Base-by-base conservation (phyloP, 2,329 filamentous ascomycete genomes). In the Venturiaceae sp. region DNA sequence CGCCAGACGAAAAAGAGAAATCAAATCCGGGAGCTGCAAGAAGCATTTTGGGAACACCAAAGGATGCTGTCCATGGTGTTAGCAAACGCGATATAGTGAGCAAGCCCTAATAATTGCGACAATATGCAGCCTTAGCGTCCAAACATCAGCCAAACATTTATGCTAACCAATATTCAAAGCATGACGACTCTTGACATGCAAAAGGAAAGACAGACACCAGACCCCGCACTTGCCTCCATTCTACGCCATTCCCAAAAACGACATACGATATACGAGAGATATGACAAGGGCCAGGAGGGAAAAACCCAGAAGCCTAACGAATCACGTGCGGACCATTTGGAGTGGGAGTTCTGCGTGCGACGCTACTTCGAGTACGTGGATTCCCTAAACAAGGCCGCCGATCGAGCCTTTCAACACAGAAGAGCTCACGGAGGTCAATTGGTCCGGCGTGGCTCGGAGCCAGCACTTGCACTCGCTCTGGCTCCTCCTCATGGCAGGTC, bases 21-120 rank as follows among this genome's bases (percentile, higher is more conserved):
- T 7, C 50, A 56, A 56, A 26, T 56, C 2, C 50, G 53, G 23
- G 44, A 46, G 37, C 36, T 59, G 28, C 37, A 55, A 32, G 58
- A 46, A 11, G 58, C 58, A 9, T 57, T 55, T 19, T 47, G 37
- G 37, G 58, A 55, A 7, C 58, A 59, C n/a, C 52, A 59, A n/a
- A 55, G 36, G n/a, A 46, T 36, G 28, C 52, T 59, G 21, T 57
- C 36, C 7, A 21, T 59, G 37, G 36, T 36, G 9, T 32, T 59
- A 21, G 26, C 58, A 1, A 59, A 59, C n/a, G 58, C 58, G 26
- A 41, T 59, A 11, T 59, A 56, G 58, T 59, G 26, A 46, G 58
- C 50, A 7, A 28, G 33, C 16, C 30, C 50, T 34, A 7, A 5
- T 23, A 6, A 28, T 28, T 28, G 5, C 46, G 11, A 23, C 28